These are phyloP conservation scores for Hawksworthiomyces lignivorus DNA, from an alignment of 2,329 filamentous ascomycete genomes.

Conservation along the genomic window DNA sequence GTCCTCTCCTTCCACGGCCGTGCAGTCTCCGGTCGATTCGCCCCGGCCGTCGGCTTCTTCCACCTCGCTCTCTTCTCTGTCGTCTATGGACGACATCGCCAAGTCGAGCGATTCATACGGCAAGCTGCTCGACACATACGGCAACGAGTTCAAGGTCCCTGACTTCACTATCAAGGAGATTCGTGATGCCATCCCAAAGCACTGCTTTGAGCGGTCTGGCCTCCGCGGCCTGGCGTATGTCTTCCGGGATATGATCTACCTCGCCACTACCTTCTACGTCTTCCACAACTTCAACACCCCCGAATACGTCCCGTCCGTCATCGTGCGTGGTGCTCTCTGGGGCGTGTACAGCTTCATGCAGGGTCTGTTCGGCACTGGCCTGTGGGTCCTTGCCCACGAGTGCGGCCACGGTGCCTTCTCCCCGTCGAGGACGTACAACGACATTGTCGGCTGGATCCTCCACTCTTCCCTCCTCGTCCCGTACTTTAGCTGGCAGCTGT, in stretches of 20 bases:
- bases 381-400: conserved; percentile 97
- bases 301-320: conserved; percentile 65
- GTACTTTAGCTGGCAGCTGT: conserved; percentile 99
- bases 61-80: conserved; percentile 86
- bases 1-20: conserved; percentile 47
- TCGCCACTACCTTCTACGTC: conserved; percentile 73
- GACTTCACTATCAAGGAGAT: conserved; percentile 98
- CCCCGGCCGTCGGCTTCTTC: conserved; percentile 64
- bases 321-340: conserved; percentile 59
- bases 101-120: conserved; percentile 40
- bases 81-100: conserved; percentile 61
- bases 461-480: conserved; percentile 82
- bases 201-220: conserved; percentile 88
- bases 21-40: conserved; percentile 51
- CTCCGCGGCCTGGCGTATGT: conserved; percentile 73
- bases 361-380: conserved; percentile 84
- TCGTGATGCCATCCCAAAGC: conserved; percentile 90
- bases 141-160: conserved; percentile 87
- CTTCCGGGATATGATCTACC: conserved; percentile 64
- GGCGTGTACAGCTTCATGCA: conserved; percentile 68
- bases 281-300: conserved; percentile 88
- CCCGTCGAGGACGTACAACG: conserved; percentile 81
- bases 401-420: conserved; percentile 97
- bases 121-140: conserved; percentile 81
- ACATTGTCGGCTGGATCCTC: conserved; percentile 82